Evolutionary conservation across 768 basidiomycete species (phyloP), one percentile per base, ranked within the genome.

Genomic region (Melanogaster broomeanus): DNA sequence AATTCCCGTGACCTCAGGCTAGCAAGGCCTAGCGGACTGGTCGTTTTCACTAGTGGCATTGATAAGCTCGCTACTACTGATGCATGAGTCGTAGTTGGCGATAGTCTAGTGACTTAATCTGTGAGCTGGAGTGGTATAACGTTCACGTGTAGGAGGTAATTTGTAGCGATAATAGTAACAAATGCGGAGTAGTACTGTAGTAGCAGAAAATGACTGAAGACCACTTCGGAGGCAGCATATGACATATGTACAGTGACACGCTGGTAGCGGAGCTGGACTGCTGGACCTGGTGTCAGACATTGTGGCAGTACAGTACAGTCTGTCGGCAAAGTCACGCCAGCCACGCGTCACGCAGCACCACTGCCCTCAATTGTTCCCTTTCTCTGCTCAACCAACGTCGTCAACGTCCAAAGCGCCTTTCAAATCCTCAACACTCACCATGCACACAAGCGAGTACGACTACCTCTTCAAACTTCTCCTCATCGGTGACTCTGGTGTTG

Each of bases 401-500:
- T 48, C 56, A 50, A 51, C 69, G 51, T 55, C 58, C 63, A 79
- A 62, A 54, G 28, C 62, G 56, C 61, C 48, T 49, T 53, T 56
- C 51, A n/a, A n/a, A 28, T 52, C 57, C 35, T 52, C 56, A 50
- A 54, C 58, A 49, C 52, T 58, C 67, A 80, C 60, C 53, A 91
- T 93, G 90, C 90, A 93, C 68, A 90, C 90, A 69, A 88, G 87
- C 77, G 91, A 93, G 72, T 94, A 93, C 83, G 92, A 94, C 77
- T 93, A 88, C 66, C 90, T 94, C 70, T 93, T 94, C 82, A 94
- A 93, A 77, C 89, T 94, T 53, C 87, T 94, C 67, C 88, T 94
- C 75, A 94, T 93, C 61, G 92, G 91, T 51, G 89, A 94, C 77
- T 93, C 91, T 62, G 96, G 97, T 73, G 96, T 98, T 57, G 91